Evolutionary conservation across 2,329 filamentous ascomycete species (phyloP).

Genomic region (Dryadomyces quercivorus): DNA sequence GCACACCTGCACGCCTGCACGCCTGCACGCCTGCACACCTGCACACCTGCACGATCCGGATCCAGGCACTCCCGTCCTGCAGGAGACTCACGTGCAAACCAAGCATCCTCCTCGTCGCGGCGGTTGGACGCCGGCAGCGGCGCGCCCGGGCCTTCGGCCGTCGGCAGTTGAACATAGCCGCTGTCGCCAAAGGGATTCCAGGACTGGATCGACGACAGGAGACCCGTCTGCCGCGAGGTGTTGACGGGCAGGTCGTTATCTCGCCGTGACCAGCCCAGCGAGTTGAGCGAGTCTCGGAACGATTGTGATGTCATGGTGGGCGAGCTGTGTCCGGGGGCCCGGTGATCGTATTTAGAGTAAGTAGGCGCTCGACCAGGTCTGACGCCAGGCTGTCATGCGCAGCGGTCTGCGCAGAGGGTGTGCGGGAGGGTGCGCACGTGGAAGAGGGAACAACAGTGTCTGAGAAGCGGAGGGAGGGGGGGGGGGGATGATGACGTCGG

Average conservation of each 20-base stretch:
- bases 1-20: too few relatives aligned
- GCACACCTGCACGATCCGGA: not conserved
- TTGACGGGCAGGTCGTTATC: conserved; percentile 64
- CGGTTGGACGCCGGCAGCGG: conserved; percentile 73
- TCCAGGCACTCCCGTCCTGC: not conserved
- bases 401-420: not conserved
- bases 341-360: not conserved
- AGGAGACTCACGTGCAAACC: conserved; percentile 72
- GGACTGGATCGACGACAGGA: conserved; percentile 71
- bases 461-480: not conserved
- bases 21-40: too few relatives aligned
- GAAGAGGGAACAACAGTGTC: not conserved
- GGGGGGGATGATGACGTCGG: too few relatives aligned
- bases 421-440: not conserved
- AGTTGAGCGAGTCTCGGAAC: conserved; percentile 91
- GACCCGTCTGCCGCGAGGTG: conserved; percentile 57
- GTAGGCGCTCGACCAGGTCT: not conserved
- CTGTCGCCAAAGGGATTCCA: conserved; percentile 78
- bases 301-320: conserved; percentile 66
- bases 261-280: conserved; percentile 84
- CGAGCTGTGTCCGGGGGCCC: not conserved
- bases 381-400: not conserved
- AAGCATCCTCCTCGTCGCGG: conserved; percentile 89
- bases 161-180: conserved; percentile 85
- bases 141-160: conserved; percentile 68